These are phyloP conservation scores for Pseudogymnoascus sp. DNA, from an alignment of 2,329 filamentous ascomycete genomes.

Conservation along the genomic window DNA sequence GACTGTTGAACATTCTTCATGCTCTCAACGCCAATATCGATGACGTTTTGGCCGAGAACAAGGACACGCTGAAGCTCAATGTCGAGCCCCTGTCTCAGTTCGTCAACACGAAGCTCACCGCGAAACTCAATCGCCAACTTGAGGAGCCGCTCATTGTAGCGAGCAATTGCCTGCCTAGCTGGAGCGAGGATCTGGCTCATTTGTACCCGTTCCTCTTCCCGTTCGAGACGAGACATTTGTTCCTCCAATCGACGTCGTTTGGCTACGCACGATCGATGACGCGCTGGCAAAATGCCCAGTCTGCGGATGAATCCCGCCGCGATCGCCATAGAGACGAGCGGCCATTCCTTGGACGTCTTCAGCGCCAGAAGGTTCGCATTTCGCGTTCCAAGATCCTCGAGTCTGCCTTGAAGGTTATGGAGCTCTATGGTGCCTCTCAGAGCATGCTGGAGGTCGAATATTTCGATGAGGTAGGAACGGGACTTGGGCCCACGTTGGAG, in stretches of 20 bases:
- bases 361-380: conserved; percentile 96
- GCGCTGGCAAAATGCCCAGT: conserved; percentile 89
- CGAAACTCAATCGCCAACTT: conserved; percentile 91
- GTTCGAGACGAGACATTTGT: conserved; percentile 93
- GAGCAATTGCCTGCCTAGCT: conserved; percentile 88
- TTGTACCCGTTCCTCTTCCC: conserved; percentile 96
- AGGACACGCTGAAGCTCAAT: conserved; percentile 60
- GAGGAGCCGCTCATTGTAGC: conserved; percentile 96
- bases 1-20: conserved; percentile 81
- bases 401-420: conserved; percentile 97
- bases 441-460: conserved; percentile 97
- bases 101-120: conserved; percentile 96
- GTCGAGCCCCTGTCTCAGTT: conserved; percentile 85
- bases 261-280: conserved; percentile 97
- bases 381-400: conserved; percentile 91
- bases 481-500: conserved; percentile 87
- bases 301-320: conserved; percentile 67
- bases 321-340: conserved; percentile 80
- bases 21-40: conserved; percentile 89
- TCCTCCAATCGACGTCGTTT: conserved; percentile 95
- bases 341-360: conserved; percentile 81
- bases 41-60: conserved; percentile 75
- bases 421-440: conserved; percentile 91
- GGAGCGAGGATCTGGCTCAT: conserved; percentile 90
- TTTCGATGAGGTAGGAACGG: conserved; percentile 96